Conservation (phyloP, 2,329 filamentous ascomycete species). For the Xylariaceae sp. region DNA sequence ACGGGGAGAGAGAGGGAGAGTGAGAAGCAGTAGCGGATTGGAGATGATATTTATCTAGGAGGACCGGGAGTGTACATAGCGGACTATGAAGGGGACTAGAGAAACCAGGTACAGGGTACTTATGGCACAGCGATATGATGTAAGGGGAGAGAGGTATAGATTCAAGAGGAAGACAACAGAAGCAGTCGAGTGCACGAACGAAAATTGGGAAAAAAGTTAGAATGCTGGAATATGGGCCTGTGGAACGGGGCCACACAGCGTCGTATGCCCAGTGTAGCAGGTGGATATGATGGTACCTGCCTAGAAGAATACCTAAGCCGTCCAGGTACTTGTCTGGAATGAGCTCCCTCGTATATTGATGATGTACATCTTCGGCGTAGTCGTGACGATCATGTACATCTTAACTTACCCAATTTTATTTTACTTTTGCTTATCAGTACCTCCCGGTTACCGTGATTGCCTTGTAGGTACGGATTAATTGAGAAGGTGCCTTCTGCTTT, state of each 20-base stretch:
- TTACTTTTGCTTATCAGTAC: neutral
- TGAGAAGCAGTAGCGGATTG: neutral
- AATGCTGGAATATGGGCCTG: neutral
- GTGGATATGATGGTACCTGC: neutral
- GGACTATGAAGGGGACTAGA: neutral
- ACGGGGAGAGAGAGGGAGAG: conserved; percentile 4
- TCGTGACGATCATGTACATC: neutral
- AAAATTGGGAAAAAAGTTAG: neutral
- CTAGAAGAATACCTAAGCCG: neutral
- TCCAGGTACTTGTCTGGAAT: neutral
- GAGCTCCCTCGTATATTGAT: neutral
- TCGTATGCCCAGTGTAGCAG: neutral
- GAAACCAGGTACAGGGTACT: neutral
- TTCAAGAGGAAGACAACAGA: neutral
- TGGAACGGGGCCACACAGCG: neutral
- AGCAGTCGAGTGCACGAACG: neutral
- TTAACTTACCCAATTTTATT: neutral
- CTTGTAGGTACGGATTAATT: neutral
- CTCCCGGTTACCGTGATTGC: neutral
- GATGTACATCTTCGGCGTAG: neutral
- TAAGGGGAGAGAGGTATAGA: neutral
- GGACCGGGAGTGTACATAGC: neutral
- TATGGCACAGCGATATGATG: neutral
- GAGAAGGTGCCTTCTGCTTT: neutral
- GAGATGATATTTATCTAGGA: conserved; percentile 2